Percentiles rank a stretch among this genome's conserved stretches.
Conservation (phyloP, 345 rosid species). For the Psidium friedrichsthalianum region DNA sequence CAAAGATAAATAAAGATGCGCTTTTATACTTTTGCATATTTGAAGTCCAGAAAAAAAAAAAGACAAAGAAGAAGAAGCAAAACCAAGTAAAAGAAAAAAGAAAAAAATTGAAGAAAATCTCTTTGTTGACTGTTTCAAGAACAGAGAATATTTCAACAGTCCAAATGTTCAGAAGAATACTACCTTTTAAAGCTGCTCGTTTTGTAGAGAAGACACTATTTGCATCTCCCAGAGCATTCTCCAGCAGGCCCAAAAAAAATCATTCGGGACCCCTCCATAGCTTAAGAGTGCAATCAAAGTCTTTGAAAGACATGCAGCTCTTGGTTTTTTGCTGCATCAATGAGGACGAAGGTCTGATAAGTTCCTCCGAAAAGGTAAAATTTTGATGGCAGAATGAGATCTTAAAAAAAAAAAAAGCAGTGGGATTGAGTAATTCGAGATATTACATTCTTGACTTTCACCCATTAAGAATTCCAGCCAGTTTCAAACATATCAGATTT, state of each 20-base stretch:
- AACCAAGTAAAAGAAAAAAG: background rate
- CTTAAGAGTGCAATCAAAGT: constrained; percentile 54
- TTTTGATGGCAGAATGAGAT: background rate
- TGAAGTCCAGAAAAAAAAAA: background rate
- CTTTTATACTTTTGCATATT: background rate
- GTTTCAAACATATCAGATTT: background rate
- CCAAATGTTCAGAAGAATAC: background rate
- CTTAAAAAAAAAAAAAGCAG: background rate
- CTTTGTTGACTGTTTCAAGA: background rate
- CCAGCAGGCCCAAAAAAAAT: constrained; percentile 37
- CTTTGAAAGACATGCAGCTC: constrained; percentile 31
- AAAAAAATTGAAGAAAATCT: background rate
- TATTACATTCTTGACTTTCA: background rate
- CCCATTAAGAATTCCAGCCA: background rate
- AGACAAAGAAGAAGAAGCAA: background rate
- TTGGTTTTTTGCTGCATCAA: constrained; percentile 45
- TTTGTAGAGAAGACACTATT: constrained; percentile 19
- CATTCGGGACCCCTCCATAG: constrained; percentile 70
- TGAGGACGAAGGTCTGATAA: background rate
- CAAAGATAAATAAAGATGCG: background rate
- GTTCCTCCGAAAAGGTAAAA: background rate
- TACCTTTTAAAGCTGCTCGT: constrained; percentile 51
- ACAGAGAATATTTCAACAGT: background rate
- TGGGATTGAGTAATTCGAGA: background rate
- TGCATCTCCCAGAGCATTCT: constrained; percentile 41